Evolutionary conservation across 306 rosid genomes (phyloP).

Genomic region (Begonia fuchsioides): DNA sequence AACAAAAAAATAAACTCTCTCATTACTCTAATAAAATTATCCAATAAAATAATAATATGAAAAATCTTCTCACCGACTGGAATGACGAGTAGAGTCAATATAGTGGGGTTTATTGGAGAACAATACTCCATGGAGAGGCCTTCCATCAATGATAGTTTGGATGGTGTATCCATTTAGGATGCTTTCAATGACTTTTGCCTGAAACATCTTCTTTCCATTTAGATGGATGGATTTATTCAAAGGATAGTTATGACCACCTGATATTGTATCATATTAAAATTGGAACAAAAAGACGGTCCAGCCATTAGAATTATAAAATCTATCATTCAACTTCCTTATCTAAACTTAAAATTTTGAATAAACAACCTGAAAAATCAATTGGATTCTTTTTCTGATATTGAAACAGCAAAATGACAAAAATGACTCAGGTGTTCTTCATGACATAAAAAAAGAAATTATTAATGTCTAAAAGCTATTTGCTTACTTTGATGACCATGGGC

Average conservation of each 20-base stretch:
- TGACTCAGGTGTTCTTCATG: too few species aligned
- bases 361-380: too few species aligned
- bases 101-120: constrained; percentile 43
- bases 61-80: constrained; percentile 34
- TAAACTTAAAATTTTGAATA: too few species aligned
- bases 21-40: too few species aligned
- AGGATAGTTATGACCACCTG: constrained; percentile 11
- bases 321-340: too few species aligned
- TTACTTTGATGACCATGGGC: constrained; percentile 52
- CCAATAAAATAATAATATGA: constrained; percentile 21
- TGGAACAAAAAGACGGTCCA: too few species aligned
- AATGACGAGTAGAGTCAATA: constrained; percentile 19
- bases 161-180: constrained; percentile 44
- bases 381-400: too few species aligned
- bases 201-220: constrained; percentile 51
- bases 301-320: too few species aligned
- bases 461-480: constrained; percentile 8
- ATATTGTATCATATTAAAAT: too few species aligned
- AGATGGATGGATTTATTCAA: constrained; percentile 26
- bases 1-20: too few species aligned
- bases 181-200: constrained; percentile 60
- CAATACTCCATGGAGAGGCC: constrained; percentile 71
- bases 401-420: too few species aligned
- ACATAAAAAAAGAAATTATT: too few species aligned
- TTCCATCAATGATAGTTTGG: constrained; percentile 87